Percentiles rank a stretch among this genome's conserved stretches.
Evolutionary conservation across 129 eudicot genomes (phyloP).

Genomic region (Lactuca saligna): DNA sequence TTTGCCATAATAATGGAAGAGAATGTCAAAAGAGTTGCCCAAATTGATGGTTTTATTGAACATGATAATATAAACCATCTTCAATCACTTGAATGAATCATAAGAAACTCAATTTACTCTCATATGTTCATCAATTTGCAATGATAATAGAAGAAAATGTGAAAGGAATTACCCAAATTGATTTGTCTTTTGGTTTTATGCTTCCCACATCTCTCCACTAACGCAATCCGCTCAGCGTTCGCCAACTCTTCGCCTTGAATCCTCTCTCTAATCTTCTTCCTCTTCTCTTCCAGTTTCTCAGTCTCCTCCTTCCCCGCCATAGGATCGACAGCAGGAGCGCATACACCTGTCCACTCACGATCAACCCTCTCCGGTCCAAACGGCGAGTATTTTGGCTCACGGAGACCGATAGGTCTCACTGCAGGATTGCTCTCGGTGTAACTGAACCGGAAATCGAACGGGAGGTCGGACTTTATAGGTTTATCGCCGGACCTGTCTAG

Average conservation of each 20-base stretch:
- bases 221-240: constrained; percentile 57
- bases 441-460: constrained; percentile 86
- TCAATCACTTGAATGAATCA: constrained; percentile 1
- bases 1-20: too few species aligned
- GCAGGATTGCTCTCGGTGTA: constrained; percentile 69
- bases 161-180: constrained; percentile 65
- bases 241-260: constrained; percentile 63
- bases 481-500: constrained; percentile 41
- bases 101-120: neutral
- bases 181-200: constrained; percentile 65
- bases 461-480: constrained; percentile 45
- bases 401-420: constrained; percentile 75
- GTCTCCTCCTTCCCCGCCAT: constrained; percentile 44
- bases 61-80: neutral
- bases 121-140: constrained; percentile 11
- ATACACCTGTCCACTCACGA: constrained; percentile 84
- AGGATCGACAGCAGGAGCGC: constrained; percentile 82
- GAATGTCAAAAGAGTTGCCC: neutral
- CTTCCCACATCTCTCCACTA: constrained; percentile 56
- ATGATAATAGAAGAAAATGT: neutral
- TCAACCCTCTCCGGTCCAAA: constrained; percentile 75
- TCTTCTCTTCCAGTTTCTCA: constrained; percentile 49
- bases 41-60: neutral
- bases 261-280: constrained; percentile 47
- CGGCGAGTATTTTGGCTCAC: constrained; percentile 94